Evolutionary conservation across 176 grass and related monocot species (phyloP).

Genomic region (Oropetium thomaeum): DNA sequence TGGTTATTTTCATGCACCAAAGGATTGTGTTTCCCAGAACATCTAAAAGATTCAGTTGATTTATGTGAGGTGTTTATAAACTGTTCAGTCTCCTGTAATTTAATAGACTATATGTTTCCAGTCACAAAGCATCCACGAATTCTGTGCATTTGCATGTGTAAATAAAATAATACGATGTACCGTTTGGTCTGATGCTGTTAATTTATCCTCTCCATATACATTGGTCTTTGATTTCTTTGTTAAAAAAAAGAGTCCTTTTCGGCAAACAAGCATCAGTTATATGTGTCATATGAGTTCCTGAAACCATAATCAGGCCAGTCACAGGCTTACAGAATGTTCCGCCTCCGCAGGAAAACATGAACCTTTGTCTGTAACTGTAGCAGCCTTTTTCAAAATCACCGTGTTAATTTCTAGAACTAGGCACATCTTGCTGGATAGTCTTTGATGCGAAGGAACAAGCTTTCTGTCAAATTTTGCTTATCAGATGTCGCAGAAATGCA

Average conservation of each 20-base stretch:
- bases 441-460: not conserved
- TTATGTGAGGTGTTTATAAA: constrained; percentile 28
- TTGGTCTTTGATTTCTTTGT: not conserved
- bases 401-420: not conserved
- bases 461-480: not conserved
- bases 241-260: not conserved
- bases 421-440: not conserved
- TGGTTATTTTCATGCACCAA: constrained; percentile 43
- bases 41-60: constrained; percentile 25
- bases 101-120: not conserved
- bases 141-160: constrained; percentile 24
- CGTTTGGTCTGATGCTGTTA: constrained; percentile 10
- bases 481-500: not conserved
- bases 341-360: not conserved
- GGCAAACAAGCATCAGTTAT: not conserved
- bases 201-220: not conserved
- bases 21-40: constrained; percentile 10
- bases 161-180: constrained; percentile 26
- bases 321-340: not conserved
- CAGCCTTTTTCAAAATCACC: not conserved
- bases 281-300: not conserved
- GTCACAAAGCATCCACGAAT: constrained; percentile 9
- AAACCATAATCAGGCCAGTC: not conserved
- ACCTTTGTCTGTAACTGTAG: not conserved
- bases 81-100: constrained; percentile 12